Percentiles rank a stretch among this genome's conserved stretches.
phyloP scores from a whole-genome alignment of 306 rosid species.

The Ormosia emarginata region DNA sequence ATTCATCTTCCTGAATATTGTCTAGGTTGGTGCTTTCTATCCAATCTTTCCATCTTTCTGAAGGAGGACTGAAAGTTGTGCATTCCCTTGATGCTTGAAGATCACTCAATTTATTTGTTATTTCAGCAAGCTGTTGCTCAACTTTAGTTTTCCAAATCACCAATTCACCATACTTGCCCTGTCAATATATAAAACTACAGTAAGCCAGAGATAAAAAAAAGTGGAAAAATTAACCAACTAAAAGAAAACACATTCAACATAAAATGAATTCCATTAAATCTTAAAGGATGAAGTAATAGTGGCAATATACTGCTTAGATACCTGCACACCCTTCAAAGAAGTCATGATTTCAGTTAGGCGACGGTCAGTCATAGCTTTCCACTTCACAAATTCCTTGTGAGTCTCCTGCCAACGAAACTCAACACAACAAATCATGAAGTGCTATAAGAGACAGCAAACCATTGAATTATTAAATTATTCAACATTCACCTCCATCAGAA shows the following conservation, averaged over 20 bases:
- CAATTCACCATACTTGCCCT: conserved; percentile 68
- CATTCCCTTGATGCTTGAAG: conserved; percentile 47
- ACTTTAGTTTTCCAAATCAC: conserved; percentile 62
- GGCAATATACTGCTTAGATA: conserved; percentile 21
- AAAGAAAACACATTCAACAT: background rate
- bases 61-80: conserved; percentile 42
- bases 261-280: background rate
- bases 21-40: conserved; percentile 51
- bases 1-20: conserved; percentile 52
- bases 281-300: background rate
- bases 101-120: conserved; percentile 45
- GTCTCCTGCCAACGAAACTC: conserved; percentile 38
- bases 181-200: conserved; percentile 21
- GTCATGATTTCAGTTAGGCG: conserved; percentile 49
- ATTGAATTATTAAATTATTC: conserved; percentile 13
- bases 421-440: conserved; percentile 9
- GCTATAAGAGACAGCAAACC: background rate
- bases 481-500: conserved; percentile 50
- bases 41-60: conserved; percentile 83
- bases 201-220: background rate
- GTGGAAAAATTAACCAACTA: background rate
- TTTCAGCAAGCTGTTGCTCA: conserved; percentile 61
- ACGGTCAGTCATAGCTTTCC: conserved; percentile 55
- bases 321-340: conserved; percentile 77
- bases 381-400: conserved; percentile 56